Evolutionary conservation across 164 flowering plant genomes (phyloP), one percentile per base, ranked within the genome.

Genomic region (Vitis labrusca): DNA sequence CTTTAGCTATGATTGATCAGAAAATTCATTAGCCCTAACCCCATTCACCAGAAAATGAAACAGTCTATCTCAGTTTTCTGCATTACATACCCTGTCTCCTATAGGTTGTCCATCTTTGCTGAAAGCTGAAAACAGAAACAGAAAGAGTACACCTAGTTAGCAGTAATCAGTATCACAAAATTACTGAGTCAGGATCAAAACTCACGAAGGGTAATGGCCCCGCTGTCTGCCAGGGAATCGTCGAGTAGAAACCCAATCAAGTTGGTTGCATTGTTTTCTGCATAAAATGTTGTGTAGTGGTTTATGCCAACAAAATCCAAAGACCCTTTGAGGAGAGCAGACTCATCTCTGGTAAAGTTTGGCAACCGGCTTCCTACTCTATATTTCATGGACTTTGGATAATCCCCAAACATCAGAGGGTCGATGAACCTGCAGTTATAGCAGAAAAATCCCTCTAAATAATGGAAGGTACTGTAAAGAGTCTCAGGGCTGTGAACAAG

Each of bases 281-380:
- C 98, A 81, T 90, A 95, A 68, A 67, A 91, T 2, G 99, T 93
- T 1, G 99, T 95, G 76, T 95, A 95, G 81, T 94, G 98, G 81
- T 94, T 94, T 17, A 94, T 88, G 8, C 99, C 99, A 3, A 94
- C 89, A 76, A 91, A 95, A 75, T 95, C 98, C 55, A 84, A 74
- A 1, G 97, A 89, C 2, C 98, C 98, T 70, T 88, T 93, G 3
- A 93, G 65, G 54, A 85, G 77, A 55, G 84, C 71, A 56, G 87
- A 66, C 74, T 95, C 83, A 11, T 77, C 77, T 50, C 58, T 27
- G 1, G 96, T 55, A 73, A 95, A 95, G 32, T 13, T 82, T 11
- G 99, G 99, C 66, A 95, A 76, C 6, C 99, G 78, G 59, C 27
- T 73, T 69, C 97, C 96, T 1, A 86, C 94, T 69, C 93, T 82